phyloP scores from a whole-genome alignment of 2,329 filamentous ascomycete genomes.

The Talaromyces islandicus region DNA sequence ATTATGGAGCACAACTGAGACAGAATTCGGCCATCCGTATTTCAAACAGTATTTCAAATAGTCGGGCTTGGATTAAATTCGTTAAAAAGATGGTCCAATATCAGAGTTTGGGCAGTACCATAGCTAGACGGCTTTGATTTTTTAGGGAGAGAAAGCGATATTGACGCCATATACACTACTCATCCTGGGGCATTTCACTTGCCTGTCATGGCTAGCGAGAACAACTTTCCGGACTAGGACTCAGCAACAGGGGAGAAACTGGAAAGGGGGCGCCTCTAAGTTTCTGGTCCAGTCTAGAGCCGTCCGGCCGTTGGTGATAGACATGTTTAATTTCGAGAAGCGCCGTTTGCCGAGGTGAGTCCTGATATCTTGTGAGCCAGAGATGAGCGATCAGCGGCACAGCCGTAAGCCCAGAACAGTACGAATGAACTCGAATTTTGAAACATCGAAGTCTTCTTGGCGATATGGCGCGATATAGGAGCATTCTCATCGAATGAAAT shows the following conservation, averaged over 20 bases:
- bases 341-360: background rate
- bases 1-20: background rate
- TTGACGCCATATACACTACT: background rate
- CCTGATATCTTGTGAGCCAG: background rate
- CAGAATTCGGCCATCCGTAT: background rate
- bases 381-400: background rate
- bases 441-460: background rate
- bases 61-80: background rate
- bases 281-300: background rate
- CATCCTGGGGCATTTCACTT: background rate
- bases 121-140: background rate
- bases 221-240: background rate
- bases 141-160: too few species aligned
- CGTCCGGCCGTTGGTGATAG: background rate
- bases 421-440: background rate
- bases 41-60: background rate
- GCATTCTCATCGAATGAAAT: background rate
- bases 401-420: background rate
- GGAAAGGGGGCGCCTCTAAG: background rate
- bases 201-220: background rate
- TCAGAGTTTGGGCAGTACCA: background rate
- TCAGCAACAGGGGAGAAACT: too few species aligned
- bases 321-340: background rate
- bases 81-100: background rate
- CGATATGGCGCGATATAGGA: background rate